Evolutionary conservation across 164 flowering plant species (phyloP).

Genomic region (Brasenia schreberi): DNA sequence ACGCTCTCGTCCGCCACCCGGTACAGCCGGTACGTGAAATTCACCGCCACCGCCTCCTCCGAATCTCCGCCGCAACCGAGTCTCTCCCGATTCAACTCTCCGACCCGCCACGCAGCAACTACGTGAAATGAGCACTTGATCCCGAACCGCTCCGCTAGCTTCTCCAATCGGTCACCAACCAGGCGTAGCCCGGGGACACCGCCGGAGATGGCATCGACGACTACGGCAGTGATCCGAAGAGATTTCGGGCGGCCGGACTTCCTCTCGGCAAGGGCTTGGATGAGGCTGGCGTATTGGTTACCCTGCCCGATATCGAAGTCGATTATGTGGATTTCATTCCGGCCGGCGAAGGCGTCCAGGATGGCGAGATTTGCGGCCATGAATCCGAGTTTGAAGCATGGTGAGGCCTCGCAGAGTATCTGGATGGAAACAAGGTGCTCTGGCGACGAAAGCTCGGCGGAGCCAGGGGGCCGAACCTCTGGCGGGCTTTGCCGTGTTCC

Average conservation of each 20-base stretch:
- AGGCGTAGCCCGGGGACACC: slow-evolving; percentile 1
- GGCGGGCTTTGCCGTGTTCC: slow-evolving; percentile 27
- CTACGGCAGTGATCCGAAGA: slow-evolving; percentile 36
- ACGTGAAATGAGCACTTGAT: slow-evolving; percentile 24
- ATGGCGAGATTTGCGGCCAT: slow-evolving; percentile 70
- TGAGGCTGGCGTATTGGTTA: slow-evolving; percentile 43
- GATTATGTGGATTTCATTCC: slow-evolving; percentile 24
- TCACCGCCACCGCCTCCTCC: slow-evolving; percentile 63
- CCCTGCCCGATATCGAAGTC: slow-evolving; percentile 59
- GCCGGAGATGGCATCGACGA: slow-evolving; percentile 12
- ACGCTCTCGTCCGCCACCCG: slow-evolving; percentile 87
- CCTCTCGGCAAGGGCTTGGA: slow-evolving; percentile 37
- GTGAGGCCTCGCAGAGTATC: slow-evolving; percentile 44
- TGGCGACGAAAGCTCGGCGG: slow-evolving; percentile 20
- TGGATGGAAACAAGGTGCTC: slow-evolving; percentile 41
- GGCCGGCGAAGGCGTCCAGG: slow-evolving; percentile 32
- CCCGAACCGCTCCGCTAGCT: slow-evolving; percentile 33
- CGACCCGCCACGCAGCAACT: slow-evolving; percentile 7
- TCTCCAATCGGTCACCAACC: slow-evolving; percentile 33
- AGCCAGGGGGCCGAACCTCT: slow-evolving; percentile 19
- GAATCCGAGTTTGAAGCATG: slow-evolving; percentile 68
- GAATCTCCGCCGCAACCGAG: slow-evolving; percentile 17
- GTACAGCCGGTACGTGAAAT: slow-evolving; percentile 54
- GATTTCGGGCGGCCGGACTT: slow-evolving; percentile 10
- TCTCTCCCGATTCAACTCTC: slow-evolving; percentile 36